These are phyloP conservation scores for Akebia trifoliata DNA, from an alignment of 164 flowering plant species.

Conservation along the genomic window DNA sequence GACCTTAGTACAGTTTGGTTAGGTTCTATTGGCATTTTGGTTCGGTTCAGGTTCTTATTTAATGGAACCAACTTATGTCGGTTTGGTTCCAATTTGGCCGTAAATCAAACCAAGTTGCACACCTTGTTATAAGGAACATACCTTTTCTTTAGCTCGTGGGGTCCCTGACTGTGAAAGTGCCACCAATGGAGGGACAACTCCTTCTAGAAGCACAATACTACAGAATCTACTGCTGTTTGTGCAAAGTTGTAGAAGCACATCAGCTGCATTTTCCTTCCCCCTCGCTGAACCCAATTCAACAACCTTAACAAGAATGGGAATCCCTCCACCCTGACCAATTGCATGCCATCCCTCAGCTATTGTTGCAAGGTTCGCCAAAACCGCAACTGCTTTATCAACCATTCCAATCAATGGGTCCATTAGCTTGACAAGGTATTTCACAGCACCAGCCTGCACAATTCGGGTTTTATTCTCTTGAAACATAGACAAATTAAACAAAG, in stretches of 20 bases:
- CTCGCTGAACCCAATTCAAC: slow-evolving; percentile 94
- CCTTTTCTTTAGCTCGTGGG: slow-evolving; percentile 93
- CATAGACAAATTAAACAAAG: slow-evolving; percentile 79
- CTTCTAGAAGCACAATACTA: slow-evolving; percentile 81
- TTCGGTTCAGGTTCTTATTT: no score
- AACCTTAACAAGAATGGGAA: slow-evolving; percentile 84
- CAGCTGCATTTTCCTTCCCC: slow-evolving; percentile 96
- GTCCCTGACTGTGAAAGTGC: slow-evolving; percentile 89
- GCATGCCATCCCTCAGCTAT: slow-evolving; percentile 73
- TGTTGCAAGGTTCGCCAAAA: slow-evolving; percentile 87
- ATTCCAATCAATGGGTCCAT: slow-evolving; percentile 98
- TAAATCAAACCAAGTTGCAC: no score
- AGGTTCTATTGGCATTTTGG: no score
- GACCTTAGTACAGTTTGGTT: no score
- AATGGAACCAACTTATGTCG: no score
- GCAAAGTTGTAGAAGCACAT: slow-evolving; percentile 84
- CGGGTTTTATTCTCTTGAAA: slow-evolving; percentile 69
- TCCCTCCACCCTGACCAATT: slow-evolving; percentile 77
- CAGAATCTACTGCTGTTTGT: slow-evolving; percentile 62
- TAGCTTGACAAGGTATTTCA: slow-evolving; percentile 73
- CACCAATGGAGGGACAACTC: slow-evolving; percentile 91
- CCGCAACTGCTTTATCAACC: slow-evolving; percentile 98
- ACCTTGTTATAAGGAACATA: no score
- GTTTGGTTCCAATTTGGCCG: no score
- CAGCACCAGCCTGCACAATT: slow-evolving; percentile 83